Evolutionary conservation across 2,329 filamentous ascomycete genomes (phyloP).

Genomic region (Sporothrix schenckii): DNA sequence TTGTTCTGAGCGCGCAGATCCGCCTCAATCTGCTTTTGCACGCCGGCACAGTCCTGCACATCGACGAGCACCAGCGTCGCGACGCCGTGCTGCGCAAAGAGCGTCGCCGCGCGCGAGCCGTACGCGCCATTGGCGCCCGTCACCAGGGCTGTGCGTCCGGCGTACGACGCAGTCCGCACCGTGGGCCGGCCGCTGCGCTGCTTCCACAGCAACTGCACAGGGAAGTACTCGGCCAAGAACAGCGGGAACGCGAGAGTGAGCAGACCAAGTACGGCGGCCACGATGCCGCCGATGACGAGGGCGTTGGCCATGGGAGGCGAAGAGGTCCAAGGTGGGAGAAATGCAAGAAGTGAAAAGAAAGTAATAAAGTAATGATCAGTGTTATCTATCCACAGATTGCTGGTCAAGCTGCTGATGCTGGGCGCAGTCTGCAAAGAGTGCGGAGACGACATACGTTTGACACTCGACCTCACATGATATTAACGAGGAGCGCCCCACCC

Average conservation of each 20-base stretch:
- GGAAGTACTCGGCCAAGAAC: conserved; percentile 45
- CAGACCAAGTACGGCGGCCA: conserved; percentile 35
- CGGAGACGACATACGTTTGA: no score
- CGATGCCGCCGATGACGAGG: conserved; percentile 21
- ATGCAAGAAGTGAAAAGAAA: not conserved
- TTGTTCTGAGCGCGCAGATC: conserved; percentile 40
- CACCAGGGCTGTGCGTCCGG: conserved; percentile 44
- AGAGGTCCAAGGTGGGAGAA: no score
- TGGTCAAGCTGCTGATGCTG: not conserved
- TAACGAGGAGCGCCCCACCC: no score
- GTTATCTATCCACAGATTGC: not conserved
- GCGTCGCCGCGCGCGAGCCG: conserved; percentile 44
- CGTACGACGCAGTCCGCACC: conserved; percentile 44
- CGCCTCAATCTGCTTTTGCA: conserved; percentile 44
- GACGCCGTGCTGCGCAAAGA: conserved; percentile 44
- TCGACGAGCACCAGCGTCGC: conserved; percentile 46
- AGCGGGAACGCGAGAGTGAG: conserved; percentile 42
- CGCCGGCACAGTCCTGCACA: conserved; percentile 41
- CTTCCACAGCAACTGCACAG: conserved; percentile 42
- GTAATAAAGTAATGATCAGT: not conserved
- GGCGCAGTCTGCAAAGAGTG: not conserved
- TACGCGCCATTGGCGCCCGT: conserved; percentile 46
- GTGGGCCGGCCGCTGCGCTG: conserved; percentile 44
- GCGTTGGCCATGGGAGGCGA: conserved; percentile 17
- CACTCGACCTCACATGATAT: no score